These are phyloP conservation scores for Yamadazyma blattariae DNA, from an alignment of 1,139 yeast species.

Conservation along the genomic window DNA sequence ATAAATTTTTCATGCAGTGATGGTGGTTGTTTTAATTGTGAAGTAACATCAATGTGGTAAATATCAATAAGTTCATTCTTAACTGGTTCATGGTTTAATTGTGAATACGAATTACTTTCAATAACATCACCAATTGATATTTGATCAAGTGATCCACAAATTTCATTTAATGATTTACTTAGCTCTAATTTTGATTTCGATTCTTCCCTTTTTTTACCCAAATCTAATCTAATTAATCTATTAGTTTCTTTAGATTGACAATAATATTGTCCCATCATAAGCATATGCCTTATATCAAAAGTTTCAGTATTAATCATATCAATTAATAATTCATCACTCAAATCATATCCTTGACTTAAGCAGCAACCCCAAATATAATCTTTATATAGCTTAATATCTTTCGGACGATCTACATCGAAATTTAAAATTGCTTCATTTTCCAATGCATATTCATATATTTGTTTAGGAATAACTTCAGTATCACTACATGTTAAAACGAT, in stretches of 20 bases:
- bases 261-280: constrained; percentile 56
- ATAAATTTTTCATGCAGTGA: constrained; percentile 34
- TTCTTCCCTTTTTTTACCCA: too few species aligned
- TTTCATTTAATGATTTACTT: constrained; percentile 7
- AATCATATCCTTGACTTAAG: constrained; percentile 31
- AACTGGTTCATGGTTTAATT: constrained; percentile 31
- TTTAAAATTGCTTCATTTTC: constrained; percentile 38
- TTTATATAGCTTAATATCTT: constrained; percentile 15
- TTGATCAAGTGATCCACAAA: constrained; percentile 24
- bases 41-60: constrained; percentile 26
- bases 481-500: constrained; percentile 74
- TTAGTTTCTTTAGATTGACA: constrained; percentile 32
- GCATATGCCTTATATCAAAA: constrained; percentile 54
- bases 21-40: constrained; percentile 18
- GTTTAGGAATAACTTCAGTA: constrained; percentile 50
- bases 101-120: constrained; percentile 29
- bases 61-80: constrained; percentile 37
- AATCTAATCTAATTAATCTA: too few species aligned
- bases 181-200: constrained; percentile 1
- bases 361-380: constrained; percentile 43
- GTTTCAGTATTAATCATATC: constrained; percentile 22
- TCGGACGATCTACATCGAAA: constrained; percentile 19
- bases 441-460: constrained; percentile 44
- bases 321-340: constrained; percentile 31
- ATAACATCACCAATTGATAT: constrained; percentile 42